Percentiles rank a stretch among this genome's conserved stretches.
phyloP scores from a whole-genome alignment of 139 green algal species.

The Haematococcus sp. region DNA sequence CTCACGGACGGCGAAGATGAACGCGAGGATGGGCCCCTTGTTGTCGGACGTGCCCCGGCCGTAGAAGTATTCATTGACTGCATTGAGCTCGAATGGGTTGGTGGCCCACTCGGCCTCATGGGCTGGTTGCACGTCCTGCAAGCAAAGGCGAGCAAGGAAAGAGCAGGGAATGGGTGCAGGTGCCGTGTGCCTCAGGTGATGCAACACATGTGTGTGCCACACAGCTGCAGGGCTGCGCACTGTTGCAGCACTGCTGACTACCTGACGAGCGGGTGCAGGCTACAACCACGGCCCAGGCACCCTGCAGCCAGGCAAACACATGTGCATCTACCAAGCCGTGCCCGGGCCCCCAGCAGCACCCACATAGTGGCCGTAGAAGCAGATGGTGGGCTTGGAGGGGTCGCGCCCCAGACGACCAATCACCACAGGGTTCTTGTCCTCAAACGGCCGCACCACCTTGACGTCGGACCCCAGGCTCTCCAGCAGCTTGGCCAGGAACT shows the following conservation, averaged over 20 bases:
- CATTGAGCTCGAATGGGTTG: slow-evolving; percentile 81
- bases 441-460: slow-evolving; percentile 62
- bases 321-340: too few species aligned
- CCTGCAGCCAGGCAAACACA: too few species aligned
- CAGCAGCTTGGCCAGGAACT: slow-evolving; percentile 84
- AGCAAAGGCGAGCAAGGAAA: neutral
- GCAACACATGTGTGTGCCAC: neutral
- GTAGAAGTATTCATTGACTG: slow-evolving; percentile 88
- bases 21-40: slow-evolving; percentile 93
- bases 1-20: slow-evolving; percentile 84
- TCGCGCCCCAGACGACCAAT: slow-evolving; percentile 76
- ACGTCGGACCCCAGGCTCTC: slow-evolving; percentile 85
- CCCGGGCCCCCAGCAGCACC: too few species aligned
- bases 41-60: slow-evolving; percentile 88
- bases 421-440: slow-evolving; percentile 87
- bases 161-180: too few species aligned
- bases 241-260: too few species aligned
- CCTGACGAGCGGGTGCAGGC: too few species aligned
- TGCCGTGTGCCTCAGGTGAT: neutral
- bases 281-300: too few species aligned
- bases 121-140: slow-evolving; percentile 86
- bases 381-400: slow-evolving; percentile 72
- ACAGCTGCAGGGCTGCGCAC: neutral
- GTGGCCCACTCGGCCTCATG: slow-evolving; percentile 81
- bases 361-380: slow-evolving; percentile 77